Conservation (phyloP, 2,329 filamentous ascomycete species). For the Capronia americana region DNA sequence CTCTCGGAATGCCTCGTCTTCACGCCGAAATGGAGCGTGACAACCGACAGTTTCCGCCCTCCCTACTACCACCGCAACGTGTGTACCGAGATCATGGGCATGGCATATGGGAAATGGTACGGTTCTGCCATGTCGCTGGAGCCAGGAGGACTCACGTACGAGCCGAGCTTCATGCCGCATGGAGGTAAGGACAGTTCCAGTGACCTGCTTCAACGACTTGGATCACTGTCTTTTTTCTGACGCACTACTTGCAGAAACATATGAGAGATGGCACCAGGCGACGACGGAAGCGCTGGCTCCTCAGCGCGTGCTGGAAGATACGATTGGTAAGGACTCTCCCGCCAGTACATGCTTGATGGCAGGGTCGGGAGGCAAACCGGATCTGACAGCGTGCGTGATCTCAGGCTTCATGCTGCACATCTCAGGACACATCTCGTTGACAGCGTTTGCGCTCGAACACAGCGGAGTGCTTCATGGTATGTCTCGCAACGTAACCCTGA, state of each 20-base stretch:
- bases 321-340: background rate
- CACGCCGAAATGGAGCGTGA: constrained; percentile 48
- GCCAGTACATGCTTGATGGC: no score
- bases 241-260: background rate
- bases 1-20: constrained; percentile 50
- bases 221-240: background rate
- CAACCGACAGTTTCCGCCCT: constrained; percentile 48
- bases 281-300: background rate
- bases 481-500: background rate
- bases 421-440: constrained; percentile 22
- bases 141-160: constrained; percentile 25
- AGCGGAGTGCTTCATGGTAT: constrained; percentile 20
- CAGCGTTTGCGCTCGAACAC: constrained; percentile 20
- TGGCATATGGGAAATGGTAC: constrained; percentile 33
- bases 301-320: background rate
- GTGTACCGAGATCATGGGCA: constrained; percentile 49
- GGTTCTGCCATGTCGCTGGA: constrained; percentile 15
- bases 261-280: background rate
- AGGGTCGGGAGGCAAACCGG: no score
- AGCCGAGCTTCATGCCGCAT: constrained; percentile 26
- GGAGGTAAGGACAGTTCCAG: constrained; percentile 12
- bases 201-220: background rate
- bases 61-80: constrained; percentile 53
- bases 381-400: no score
- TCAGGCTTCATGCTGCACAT: constrained; percentile 30